Conservation (phyloP, 2,329 filamentous ascomycete genomes). For the Aureobasidium mangrovei region DNA sequence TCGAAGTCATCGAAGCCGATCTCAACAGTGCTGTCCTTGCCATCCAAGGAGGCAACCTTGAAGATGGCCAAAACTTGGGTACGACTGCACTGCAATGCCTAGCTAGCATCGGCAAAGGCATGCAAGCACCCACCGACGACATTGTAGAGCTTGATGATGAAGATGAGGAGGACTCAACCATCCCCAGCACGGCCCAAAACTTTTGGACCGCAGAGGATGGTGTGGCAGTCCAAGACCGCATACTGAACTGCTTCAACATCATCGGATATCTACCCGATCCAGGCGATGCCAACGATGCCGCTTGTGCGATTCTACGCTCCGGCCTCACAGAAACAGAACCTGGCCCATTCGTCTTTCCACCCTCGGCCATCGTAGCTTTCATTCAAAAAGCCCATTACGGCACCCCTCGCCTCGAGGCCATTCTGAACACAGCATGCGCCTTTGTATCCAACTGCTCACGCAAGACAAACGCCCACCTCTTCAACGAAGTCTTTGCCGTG, state of each 20-base stretch:
- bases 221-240: conserved; percentile 41
- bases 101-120: conserved; percentile 59
- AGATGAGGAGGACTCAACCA: conserved; percentile 27
- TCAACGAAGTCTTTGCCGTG: conserved; percentile 43
- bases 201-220: conserved; percentile 46
- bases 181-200: conserved; percentile 21
- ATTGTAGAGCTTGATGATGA: conserved; percentile 56
- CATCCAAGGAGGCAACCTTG: conserved; percentile 28
- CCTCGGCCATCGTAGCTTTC: conserved; percentile 56
- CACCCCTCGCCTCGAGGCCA: conserved; percentile 58
- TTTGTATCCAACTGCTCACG: conserved; percentile 45
- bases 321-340: conserved; percentile 67
- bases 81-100: conserved; percentile 58
- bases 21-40: conserved; percentile 35
- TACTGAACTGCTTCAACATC: conserved; percentile 44
- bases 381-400: conserved; percentile 45
- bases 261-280: conserved; percentile 49
- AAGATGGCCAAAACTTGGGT: conserved; percentile 36
- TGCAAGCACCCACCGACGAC: conserved; percentile 59
- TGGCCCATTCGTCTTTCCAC: conserved; percentile 68
- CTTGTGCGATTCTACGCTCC: conserved; percentile 61
- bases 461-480: conserved; percentile 32
- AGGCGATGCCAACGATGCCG: conserved; percentile 61
- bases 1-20: conserved; percentile 55
- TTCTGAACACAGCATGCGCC: conserved; percentile 63